Evolutionary conservation across 1,139 yeast genomes (phyloP).

Genomic region (Yamadazyma epiphylla): DNA sequence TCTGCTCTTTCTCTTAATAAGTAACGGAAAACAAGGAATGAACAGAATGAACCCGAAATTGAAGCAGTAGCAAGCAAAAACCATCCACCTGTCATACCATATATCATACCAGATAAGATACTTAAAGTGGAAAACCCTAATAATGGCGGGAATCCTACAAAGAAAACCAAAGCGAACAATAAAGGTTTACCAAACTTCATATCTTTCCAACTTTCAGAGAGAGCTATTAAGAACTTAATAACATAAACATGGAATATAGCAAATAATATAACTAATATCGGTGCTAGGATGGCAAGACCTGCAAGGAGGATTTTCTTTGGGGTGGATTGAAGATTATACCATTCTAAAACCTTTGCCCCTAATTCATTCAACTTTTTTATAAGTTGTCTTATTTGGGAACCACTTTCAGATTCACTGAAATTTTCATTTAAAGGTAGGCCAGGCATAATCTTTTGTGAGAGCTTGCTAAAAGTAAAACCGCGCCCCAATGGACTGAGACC

Average conservation of each 20-base stretch:
- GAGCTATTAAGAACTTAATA: constrained; percentile 36
- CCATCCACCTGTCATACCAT: constrained; percentile 84
- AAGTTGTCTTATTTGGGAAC: too few species aligned
- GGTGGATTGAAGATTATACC: constrained; percentile 20
- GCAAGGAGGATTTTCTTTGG: constrained; percentile 12
- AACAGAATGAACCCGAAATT: constrained; percentile 64
- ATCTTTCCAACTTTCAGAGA: constrained; percentile 46
- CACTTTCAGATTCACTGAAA: too few species aligned
- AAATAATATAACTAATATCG: constrained; percentile 15
- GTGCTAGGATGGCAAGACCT: constrained; percentile 4
- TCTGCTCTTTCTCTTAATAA: constrained; percentile 56
- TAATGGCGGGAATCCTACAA: constrained; percentile 77
- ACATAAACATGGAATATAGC: constrained; percentile 45
- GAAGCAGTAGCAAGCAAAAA: constrained; percentile 67
- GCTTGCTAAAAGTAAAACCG: too few species aligned
- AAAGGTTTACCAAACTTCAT: constrained; percentile 50
- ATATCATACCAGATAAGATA: constrained; percentile 74
- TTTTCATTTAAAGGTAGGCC: too few species aligned
- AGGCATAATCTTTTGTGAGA: too few species aligned
- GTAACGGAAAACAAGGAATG: constrained; percentile 68
- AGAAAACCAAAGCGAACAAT: constrained; percentile 43
- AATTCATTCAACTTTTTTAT: too few species aligned
- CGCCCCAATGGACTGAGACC: too few species aligned
- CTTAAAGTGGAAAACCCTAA: constrained; percentile 75
- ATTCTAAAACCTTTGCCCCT: too few species aligned